Conservation (phyloP, 139 green algal genomes). For the Chlamydomonas sp. region DNA sequence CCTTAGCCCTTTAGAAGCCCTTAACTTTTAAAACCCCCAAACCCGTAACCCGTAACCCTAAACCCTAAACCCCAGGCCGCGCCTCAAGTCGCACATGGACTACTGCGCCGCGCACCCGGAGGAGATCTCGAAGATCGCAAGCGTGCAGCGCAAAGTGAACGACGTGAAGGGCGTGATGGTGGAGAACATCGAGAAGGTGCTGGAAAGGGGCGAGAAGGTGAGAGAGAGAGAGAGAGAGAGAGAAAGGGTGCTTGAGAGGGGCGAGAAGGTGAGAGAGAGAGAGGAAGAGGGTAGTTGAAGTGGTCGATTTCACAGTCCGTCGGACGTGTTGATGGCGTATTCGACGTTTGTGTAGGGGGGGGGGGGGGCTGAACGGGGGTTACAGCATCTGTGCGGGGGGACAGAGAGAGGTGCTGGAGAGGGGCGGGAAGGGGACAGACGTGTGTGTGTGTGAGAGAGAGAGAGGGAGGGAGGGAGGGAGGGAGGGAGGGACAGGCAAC, state of each 20-base stretch:
- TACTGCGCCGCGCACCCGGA: constrained; percentile 88
- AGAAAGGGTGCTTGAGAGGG: constrained; percentile 89
- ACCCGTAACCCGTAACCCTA: too few species aligned
- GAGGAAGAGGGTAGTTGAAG: too few species aligned
- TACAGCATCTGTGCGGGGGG: too few species aligned
- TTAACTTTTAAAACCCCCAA: too few species aligned
- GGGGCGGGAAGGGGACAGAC: neutral
- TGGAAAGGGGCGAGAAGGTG: too few species aligned
- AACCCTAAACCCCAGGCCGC: constrained; percentile 66
- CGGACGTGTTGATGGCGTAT: too few species aligned
- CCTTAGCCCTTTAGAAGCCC: too few species aligned
- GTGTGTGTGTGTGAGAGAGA: neutral
- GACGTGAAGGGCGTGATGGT: constrained; percentile 87
- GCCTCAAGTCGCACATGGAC: constrained; percentile 88
- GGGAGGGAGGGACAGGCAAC: neutral
- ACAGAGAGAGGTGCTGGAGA: too few species aligned
- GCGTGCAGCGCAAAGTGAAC: constrained; percentile 81
- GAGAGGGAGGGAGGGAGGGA: neutral
- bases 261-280: constrained; percentile 49
- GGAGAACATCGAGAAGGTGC: constrained; percentile 88
- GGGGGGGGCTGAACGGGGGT: too few species aligned
- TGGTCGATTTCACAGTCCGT: too few species aligned
- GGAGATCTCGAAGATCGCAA: constrained; percentile 79
- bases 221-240: constrained; percentile 85
- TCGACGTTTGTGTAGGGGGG: too few species aligned